Conservation (phyloP, 2,329 filamentous ascomycete genomes). For the Lasiodiplodia gonubiensis region DNA sequence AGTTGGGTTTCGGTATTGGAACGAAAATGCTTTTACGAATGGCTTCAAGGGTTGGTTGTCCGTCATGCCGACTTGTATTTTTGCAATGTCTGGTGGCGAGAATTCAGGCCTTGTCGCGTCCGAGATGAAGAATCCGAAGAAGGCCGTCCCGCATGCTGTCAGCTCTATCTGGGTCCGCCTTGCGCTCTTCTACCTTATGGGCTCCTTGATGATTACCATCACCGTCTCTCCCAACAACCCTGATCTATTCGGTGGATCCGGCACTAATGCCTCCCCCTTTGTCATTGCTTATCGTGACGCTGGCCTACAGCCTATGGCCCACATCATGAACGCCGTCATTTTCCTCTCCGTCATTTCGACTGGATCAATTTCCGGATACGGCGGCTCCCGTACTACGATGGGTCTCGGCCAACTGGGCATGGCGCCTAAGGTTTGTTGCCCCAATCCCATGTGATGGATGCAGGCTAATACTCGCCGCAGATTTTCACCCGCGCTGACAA, state of each 20-base stretch:
- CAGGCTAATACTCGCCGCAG: not conserved
- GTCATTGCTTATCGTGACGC: conserved; percentile 53
- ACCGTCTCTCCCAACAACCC: conserved; percentile 49
- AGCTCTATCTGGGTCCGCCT: conserved; percentile 55
- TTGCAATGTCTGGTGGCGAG: conserved; percentile 51
- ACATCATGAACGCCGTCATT: conserved; percentile 58
- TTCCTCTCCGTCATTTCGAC: conserved; percentile 55
- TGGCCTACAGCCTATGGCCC: conserved; percentile 45
- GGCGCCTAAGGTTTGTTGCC: conserved; percentile 44
- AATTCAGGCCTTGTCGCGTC: conserved; percentile 52
- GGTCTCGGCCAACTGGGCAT: conserved; percentile 52
- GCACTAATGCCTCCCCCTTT: conserved; percentile 54
- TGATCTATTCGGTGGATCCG: conserved; percentile 50
- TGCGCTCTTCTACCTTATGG: conserved; percentile 54
- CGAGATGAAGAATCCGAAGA: conserved; percentile 52
- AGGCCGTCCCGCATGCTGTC: conserved; percentile 53
- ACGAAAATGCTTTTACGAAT: conserved; percentile 49
- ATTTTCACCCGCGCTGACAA: conserved; percentile 41
- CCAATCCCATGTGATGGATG: not conserved
- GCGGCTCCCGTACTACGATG: conserved; percentile 52
- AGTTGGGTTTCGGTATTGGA: conserved; percentile 56
- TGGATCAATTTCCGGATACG: conserved; percentile 53
- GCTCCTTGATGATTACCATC: conserved; percentile 53
- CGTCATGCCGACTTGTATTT: conserved; percentile 47
- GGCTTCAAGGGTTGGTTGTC: conserved; percentile 51